Evolutionary conservation across 345 rosid genomes (phyloP), one percentile per base, ranked within the genome.

Genomic region (Salix arbutifolia): DNA sequence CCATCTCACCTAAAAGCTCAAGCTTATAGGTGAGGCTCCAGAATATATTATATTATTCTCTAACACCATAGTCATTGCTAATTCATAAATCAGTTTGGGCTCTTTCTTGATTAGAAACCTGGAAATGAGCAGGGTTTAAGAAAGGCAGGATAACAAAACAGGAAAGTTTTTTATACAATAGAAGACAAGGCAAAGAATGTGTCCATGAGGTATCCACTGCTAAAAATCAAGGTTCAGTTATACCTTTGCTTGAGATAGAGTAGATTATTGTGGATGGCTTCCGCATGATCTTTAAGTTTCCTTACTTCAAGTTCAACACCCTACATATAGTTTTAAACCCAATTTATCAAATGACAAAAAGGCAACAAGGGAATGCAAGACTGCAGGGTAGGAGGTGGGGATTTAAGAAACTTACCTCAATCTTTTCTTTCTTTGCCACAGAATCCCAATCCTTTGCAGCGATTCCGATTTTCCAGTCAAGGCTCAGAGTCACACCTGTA

Each of bases 361-460:
- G 23, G 6, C 30, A 4, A 40, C 21, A 56, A 42, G 42, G 6
- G 7, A 30, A 65, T 14, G 1, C 52, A 35, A 31, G 50, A 38
- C 5, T 14, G 11, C 71, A 40, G 12, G 12, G 12, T 8, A 40
- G 74, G 46, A 23, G 40, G 26, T 14, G n/a, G 42, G 53, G 11
- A 64, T 48, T 53, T 19, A 42, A 23, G 72, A 73, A 75, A 65
- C 91, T 83, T 75, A 82, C 97, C 96, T 96, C 96, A 52, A 96
- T 90, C 82, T 96, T 91, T 80, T 96, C 97, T 75, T 91, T 93
- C 81, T 77, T 93, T 6, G 97, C 98, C 77, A 95, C 94, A 40
- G 98, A 89, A 19, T 93, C 97, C 99, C 99, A 96, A 83, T 96
- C 98, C 86, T 93, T 93, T 5, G 99, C 92, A 1, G 94, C 90